Evolutionary conservation across 2,329 filamentous ascomycete genomes (phyloP), one percentile per base, ranked within the genome.

Genomic region (Xylaria sp.): DNA sequence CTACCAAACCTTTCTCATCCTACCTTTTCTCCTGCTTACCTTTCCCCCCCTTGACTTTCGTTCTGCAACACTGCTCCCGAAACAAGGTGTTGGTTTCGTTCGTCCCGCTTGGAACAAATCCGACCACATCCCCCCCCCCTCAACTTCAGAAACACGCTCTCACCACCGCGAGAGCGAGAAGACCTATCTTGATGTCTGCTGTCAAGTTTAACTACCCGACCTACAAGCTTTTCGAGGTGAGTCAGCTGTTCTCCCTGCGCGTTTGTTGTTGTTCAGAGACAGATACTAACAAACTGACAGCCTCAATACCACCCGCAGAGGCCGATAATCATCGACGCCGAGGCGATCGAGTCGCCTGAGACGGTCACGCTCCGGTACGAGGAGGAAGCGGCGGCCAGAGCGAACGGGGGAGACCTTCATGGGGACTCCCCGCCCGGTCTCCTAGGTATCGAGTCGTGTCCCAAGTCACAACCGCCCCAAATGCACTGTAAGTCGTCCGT

Each of bases 371-470:
- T 84, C 58, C 76, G 77, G 65, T 81, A 83, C 77, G 82, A 84
- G 75, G 80, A 83, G 73, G 81, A 77, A 61, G 72, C 76, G 69
- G 78, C 79, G 49, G 78, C 76, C 65, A 77, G 76, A 75, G 78
- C 75, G 65, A 80, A 78, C 77, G 79, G 80, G 70, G 79, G 79
- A 74, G 78, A 76, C 74, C 77, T 77, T 74, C 75, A 75, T 70
- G 78, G 79, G 80, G 84, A 80, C 76, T 84, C 78, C 76, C 79
- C 81, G 72, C 79, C 73, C 73, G 75, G 77, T 73, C 75, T 86
- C 70, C 78, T 90, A 77, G 86, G 88, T 76, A 92, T 92, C 89
- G 88, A 90, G 75, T 87, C 87, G 76, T 92, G 91, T 81, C 80
- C 82, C 71, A 96, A 95, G 77, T 77, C 85, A 60, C 85, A 89